Evolutionary conservation across 1,139 yeast species (phyloP).

Genomic region (Zygoascus hellenicus): DNA sequence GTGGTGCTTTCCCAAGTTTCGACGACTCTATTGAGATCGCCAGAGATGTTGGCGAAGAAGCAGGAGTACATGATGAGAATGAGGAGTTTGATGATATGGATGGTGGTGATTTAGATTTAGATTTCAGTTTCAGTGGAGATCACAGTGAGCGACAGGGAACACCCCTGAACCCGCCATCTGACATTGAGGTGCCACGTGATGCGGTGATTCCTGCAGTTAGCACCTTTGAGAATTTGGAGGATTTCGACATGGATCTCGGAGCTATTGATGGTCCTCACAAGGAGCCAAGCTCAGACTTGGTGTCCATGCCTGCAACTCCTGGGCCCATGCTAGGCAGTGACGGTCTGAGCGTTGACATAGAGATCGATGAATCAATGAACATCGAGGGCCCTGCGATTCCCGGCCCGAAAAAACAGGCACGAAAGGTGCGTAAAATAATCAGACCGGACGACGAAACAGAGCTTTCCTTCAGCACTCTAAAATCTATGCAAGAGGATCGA

Average conservation of each 20-base stretch:
- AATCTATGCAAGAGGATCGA: conserved; percentile 8
- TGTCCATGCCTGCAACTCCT: conserved; percentile 6
- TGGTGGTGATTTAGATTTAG: conserved; percentile 43
- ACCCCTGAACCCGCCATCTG: conserved; percentile 7
- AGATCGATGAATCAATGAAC: neutral
- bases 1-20: conserved; percentile 22
- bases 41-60: conserved; percentile 34
- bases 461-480: conserved; percentile 2
- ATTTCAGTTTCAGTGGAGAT: conserved; percentile 17
- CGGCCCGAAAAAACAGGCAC: conserved; percentile 1
- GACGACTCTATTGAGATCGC: conserved; percentile 46
- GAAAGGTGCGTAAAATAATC: conserved; percentile 4
- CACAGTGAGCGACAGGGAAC: conserved; percentile 10
- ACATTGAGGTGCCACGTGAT: conserved; percentile 10
- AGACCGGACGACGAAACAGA: conserved; percentile 9
- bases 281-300: neutral
- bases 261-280: neutral
- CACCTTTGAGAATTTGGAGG: conserved; percentile 6
- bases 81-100: conserved; percentile 16
- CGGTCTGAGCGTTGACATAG: neutral
- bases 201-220: conserved; percentile 5
- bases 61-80: conserved; percentile 19
- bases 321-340: neutral
- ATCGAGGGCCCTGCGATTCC: neutral
- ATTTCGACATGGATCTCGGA: conserved; percentile 5